Base-by-base conservation (phyloP, 2,329 filamentous ascomycete genomes). In the Phyllosticta citrichinensis region DNA sequence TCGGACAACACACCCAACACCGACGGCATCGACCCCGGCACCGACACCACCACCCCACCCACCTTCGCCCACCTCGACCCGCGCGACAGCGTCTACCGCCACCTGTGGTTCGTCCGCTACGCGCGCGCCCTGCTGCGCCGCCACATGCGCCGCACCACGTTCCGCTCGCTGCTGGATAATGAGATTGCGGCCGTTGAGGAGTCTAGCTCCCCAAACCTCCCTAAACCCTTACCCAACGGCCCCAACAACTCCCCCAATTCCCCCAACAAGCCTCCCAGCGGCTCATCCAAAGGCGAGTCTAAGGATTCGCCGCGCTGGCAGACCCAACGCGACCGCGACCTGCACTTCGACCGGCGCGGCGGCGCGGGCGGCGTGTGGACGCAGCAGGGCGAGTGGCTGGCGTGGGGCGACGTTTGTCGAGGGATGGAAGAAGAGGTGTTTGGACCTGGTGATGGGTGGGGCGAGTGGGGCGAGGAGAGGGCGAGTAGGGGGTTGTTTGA, bases 321-420 rank as follows among this genome's bases (percentile, higher is more conserved):
- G n/a, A 22, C 11, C n/a, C 11, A 17, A 0, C 57, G 47, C 50
- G 25, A 25, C 14, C 47, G 27, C 51, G 57, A 52, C 30, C 55
- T 51, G 35, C 33, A 24, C 22, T 27, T 22, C 33, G 78, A 82
- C 64, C 67, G 72, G 59, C 75, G 79, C 14, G 80, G 80, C 10
- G 80, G 80, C 0, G 74, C 73, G n/a, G 80, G 80, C 2, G 81
- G 81, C 8, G 69, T 81, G 3, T 83, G 81, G 81, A 81, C 80
- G 0, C 76, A 75, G 12, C 70, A 73, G n/a, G 73, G 73, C 20
- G 71, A 74, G 47, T 83, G 80, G 80, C 62, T 80, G 22, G 73
- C 74, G 0, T 80, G 79, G 70, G 73, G 73, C 6, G 78, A 81
- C 24, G 72, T 81, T 5, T 80, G 78, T 24, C 35, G 10, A 3